These are phyloP conservation scores for Borovskyia barvae DNA, from an alignment of 208 protist genomes.

Conservation along the genomic window DNA sequence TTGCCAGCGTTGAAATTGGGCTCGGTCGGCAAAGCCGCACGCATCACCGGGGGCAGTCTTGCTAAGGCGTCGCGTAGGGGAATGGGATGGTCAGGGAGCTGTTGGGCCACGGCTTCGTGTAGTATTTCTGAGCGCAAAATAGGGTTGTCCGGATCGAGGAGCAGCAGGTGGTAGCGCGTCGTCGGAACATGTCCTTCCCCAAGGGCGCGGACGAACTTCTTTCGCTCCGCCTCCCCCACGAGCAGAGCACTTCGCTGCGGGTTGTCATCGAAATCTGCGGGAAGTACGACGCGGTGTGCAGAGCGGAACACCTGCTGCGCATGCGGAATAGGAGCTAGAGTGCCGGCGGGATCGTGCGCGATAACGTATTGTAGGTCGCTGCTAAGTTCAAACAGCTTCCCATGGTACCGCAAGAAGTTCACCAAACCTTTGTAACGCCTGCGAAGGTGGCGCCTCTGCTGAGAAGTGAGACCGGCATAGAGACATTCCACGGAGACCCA, in stretches of 20 bases:
- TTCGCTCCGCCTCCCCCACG: slow-evolving; percentile 50
- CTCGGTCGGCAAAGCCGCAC: slow-evolving; percentile 47
- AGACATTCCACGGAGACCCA: slow-evolving; percentile 72
- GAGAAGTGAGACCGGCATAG: slow-evolving; percentile 50
- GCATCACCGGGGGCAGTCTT: slow-evolving; percentile 64
- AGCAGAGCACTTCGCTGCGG: slow-evolving; percentile 33
- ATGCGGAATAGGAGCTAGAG: slow-evolving; percentile 61
- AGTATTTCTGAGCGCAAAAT: slow-evolving; percentile 62
- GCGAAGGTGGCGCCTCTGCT: slow-evolving; percentile 48
- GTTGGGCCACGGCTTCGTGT: slow-evolving; percentile 67
- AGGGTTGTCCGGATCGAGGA: slow-evolving; percentile 86
- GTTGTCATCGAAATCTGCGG: slow-evolving; percentile 62
- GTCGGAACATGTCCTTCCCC: slow-evolving; percentile 64
- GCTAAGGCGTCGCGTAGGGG: slow-evolving; percentile 22
- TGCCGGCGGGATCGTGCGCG: slow-evolving; percentile 67
- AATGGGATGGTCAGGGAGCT: slow-evolving; percentile 56
- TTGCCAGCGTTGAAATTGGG: slow-evolving; percentile 46
- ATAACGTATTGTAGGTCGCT: slow-evolving; percentile 74
- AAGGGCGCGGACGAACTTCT: slow-evolving; percentile 34
- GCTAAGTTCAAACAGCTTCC: slow-evolving; percentile 79
- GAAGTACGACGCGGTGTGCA: slow-evolving; percentile 71
- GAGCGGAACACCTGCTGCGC: slow-evolving; percentile 58
- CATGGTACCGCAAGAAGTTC: slow-evolving; percentile 83
- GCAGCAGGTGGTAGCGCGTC: slow-evolving; percentile 50
- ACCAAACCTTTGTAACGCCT: slow-evolving; percentile 63